Base-by-base conservation (phyloP, 2,329 filamentous ascomycete genomes). In the Akanthomyces lecanii region DNA sequence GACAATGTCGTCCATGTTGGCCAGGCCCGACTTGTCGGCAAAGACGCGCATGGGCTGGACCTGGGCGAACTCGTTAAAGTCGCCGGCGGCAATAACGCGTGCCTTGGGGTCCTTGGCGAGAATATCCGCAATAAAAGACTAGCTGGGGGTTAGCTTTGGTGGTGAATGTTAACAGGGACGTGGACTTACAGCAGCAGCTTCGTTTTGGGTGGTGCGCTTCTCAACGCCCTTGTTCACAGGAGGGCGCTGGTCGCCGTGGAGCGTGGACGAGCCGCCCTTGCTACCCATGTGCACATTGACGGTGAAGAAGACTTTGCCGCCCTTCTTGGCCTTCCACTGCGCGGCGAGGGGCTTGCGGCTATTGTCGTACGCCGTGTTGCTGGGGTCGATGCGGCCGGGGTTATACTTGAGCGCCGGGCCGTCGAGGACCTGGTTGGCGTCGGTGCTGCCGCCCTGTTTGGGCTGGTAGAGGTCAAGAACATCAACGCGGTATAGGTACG, bases 21-120 rank as follows among this genome's bases (percentile, higher is more conserved):
- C 67, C 52, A 91, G 76, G 2, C 82, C 81, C 0, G 85, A 87
- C 23, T 79, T 75, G 4, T 73, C 65, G 1, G 76, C 69, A 66
- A 90, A 89, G 1, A 75, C 75, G 64, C 79, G 71, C 55, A 90
- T 72, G 1, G 88, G 87, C 71, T 79, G 69, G 11, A 86, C 87
- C 65, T 87, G 86, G 5, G 81, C 71, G 71, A 89, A 91, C 72
- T 91, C 89, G 78, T 91, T 91, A 71, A 88, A 91, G 74, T 91
- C 89, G 30, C 89, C 89, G 0, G 84, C 82, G 2, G 80, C 75
- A 64, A 91, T 80, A 66, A 91, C 72, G 28, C 77, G 77, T 0
- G 88, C 87, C 18, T 80, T 74, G 12, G 77, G 71, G 72, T 90
- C 83, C 47, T 80, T 69, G 8, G 76, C 71, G 23, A 90, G 80